These are phyloP conservation scores for Mycosarcoma mackinlayi DNA, from an alignment of 1,284 basidiomycete species.

Conservation along the genomic window DNA sequence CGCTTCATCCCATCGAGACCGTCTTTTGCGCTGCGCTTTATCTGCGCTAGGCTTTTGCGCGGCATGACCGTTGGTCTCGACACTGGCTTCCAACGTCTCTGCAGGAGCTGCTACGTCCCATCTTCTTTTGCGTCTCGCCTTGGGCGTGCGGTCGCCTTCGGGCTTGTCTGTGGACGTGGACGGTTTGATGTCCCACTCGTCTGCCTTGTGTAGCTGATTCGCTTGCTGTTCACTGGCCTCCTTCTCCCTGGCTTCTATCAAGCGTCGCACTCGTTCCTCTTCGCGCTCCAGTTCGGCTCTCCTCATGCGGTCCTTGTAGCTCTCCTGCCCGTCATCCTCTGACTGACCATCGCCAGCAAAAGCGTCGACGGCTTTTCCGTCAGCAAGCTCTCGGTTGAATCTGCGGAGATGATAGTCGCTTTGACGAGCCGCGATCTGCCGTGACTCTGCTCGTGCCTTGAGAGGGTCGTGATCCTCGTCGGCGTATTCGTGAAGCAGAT, in stretches of 20 bases:
- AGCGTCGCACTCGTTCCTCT: slow-evolving; percentile 83
- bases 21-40: slow-evolving; percentile 81
- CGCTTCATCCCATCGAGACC: slow-evolving; percentile 92
- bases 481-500: slow-evolving; percentile 92
- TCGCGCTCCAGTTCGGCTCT: slow-evolving; percentile 90
- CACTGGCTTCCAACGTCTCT: slow-evolving; percentile 71
- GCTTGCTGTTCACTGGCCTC: slow-evolving; percentile 75
- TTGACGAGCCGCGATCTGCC: slow-evolving; percentile 92
- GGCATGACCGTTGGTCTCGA: slow-evolving; percentile 17
- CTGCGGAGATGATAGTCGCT: slow-evolving; percentile 94
- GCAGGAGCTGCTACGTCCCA: slow-evolving; percentile 82
- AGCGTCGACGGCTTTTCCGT: slow-evolving; percentile 52
- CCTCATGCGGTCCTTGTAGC: slow-evolving; percentile 97
- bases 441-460: slow-evolving; percentile 87
- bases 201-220: not conserved
- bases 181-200: slow-evolving; percentile 68
- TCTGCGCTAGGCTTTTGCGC: slow-evolving; percentile 24
- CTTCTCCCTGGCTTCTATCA: slow-evolving; percentile 84
- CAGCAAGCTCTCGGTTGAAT: slow-evolving; percentile 72
- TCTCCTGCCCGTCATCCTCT: slow-evolving; percentile 75
- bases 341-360: slow-evolving; percentile 72
- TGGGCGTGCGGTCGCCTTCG: slow-evolving; percentile 71
- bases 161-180: slow-evolving; percentile 8
- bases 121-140: slow-evolving; percentile 80
- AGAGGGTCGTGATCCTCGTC: slow-evolving; percentile 92